A percentile compares a stretch with the other conserved stretches of the same genome.
Conservation (phyloP, 2,329 filamentous ascomycete species). For the Elsinoe fawcettii region DNA sequence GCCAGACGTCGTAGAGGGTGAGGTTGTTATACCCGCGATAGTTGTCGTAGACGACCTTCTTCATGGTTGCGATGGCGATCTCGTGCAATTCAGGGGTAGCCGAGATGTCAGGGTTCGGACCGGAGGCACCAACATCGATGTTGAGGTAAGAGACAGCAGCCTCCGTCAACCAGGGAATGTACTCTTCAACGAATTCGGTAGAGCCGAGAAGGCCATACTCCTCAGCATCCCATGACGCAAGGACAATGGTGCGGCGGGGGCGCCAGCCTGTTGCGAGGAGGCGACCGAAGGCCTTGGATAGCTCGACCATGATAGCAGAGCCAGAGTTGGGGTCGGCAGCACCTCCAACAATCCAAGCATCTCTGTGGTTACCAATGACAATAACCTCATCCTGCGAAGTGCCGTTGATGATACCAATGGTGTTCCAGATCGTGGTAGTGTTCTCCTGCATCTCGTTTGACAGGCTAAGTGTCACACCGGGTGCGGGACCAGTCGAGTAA, state of each 20-base stretch:
- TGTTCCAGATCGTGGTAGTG: conserved; percentile 70
- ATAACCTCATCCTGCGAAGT: conserved; percentile 51
- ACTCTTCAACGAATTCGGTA: conserved; percentile 45
- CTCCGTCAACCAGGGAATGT: conserved; percentile 39
- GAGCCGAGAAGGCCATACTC: conserved; percentile 35
- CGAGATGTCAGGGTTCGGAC: conserved; percentile 51
- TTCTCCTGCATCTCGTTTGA: conserved; percentile 71
- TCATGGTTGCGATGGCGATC: conserved; percentile 57
- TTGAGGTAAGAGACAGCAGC: conserved; percentile 45
- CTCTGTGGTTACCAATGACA: conserved; percentile 46
- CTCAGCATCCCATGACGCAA: conserved; percentile 39
- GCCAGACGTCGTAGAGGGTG: conserved; percentile 42
- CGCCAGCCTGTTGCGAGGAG: conserved; percentile 45
- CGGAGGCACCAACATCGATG: conserved; percentile 43
- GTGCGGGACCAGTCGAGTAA: conserved; percentile 74
- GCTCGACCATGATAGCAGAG: conserved; percentile 42
- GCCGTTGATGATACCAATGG: conserved; percentile 61
- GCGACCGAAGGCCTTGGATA: conserved; percentile 43
- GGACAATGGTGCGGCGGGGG: conserved; percentile 43
- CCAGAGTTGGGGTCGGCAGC: conserved; percentile 48
- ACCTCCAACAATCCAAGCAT: conserved; percentile 49
- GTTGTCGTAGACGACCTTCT: conserved; percentile 44
- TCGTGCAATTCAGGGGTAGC: conserved; percentile 68
- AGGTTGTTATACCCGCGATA: conserved; percentile 25
- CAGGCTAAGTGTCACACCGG: conserved; percentile 61